Conservation (phyloP, 805 yeast species). For the Metschnikowia koreensis region DNA sequence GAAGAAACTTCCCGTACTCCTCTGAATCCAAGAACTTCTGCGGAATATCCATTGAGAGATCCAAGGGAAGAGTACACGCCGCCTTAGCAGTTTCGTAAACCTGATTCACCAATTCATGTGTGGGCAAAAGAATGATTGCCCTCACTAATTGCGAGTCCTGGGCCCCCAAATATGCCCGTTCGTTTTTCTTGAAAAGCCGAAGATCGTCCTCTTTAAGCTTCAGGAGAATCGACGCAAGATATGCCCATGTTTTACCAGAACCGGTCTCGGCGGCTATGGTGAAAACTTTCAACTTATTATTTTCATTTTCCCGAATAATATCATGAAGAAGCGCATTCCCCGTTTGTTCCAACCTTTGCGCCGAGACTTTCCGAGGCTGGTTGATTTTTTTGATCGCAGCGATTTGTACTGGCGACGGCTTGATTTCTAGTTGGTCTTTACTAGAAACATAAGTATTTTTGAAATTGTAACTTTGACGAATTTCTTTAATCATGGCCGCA, state of each 20-base stretch:
- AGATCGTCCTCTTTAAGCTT: constrained; percentile 59
- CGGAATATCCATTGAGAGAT: constrained; percentile 17
- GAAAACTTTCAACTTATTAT: constrained; percentile 50
- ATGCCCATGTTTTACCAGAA: constrained; percentile 94
- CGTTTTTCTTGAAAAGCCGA: constrained; percentile 21
- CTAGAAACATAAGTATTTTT: constrained; percentile 31
- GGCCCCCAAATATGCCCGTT: constrained; percentile 22
- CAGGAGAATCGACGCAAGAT: constrained; percentile 72
- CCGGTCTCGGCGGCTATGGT: constrained; percentile 96
- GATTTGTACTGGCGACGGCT: constrained; percentile 80
- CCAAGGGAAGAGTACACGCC: constrained; percentile 27
- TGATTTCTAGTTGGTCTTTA: constrained; percentile 34
- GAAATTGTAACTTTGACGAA: constrained; percentile 38
- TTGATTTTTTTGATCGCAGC: constrained; percentile 63
- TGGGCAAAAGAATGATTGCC: constrained; percentile 80
- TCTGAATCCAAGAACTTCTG: constrained; percentile 19
- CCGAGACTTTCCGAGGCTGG: constrained; percentile 36
- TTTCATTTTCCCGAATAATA: constrained; percentile 29
- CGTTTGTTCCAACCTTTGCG: constrained; percentile 25
- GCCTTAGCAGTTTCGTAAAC: constrained; percentile 49
- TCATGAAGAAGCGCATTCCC: constrained; percentile 28
- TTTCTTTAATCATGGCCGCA: constrained; percentile 53
- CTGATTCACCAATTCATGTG: constrained; percentile 84
- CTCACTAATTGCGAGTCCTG: constrained; percentile 45
- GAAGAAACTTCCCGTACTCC: constrained; percentile 23